Base-by-base conservation (phyloP, 805 yeast species). In the Lachancea fermentati region DNA sequence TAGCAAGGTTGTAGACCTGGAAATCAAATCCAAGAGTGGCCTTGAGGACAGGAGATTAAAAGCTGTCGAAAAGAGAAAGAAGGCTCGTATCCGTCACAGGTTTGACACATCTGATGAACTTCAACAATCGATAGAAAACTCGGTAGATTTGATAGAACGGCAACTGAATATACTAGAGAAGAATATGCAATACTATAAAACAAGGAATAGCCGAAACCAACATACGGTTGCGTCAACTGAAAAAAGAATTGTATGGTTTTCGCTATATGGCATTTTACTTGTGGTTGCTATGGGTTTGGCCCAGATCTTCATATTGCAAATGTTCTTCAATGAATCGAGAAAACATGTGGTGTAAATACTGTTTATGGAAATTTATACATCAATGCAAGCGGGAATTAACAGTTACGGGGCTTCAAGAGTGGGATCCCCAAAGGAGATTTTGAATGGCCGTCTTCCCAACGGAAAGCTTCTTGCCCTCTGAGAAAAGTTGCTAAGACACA, bases 131-230 rank as follows among this genome's bases (percentile, higher is more conserved):
- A 49, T 42, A 36, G 55, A 51, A 9, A 44, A 53, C 22, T 71
- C 81, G 2, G 77, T 81, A 17, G 72, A 71, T 42, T 66, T 65
- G 41, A 79, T 84, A 44, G 87, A 81, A 51, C 51, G 57, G 5
- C 81, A 81, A 52, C 68, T 83, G 55, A 75, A 72, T 49, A 68
- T 69, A 9, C 66, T 84, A 46, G 67, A 73, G 51, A 72, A 72
- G 49, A 68, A 79, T 29, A 67, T 91, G 58, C 85, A 81, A 52
- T 84, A 89, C 65, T 88, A 89, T 71, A 84, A 80, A 65, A 80
- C 94, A 9, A 81, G 98, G 69, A 91, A 85, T 65, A 79, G 79
- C 67, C 77, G 97, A 67, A 91, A 91, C 67, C 93, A 86, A 77
- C 82, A 39, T 39, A 81, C 88, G 29, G 87, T 81, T 37, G 72